Base-by-base conservation (phyloP, 495 filamentous ascomycete genomes). In the Trichoderma reesei region DNA sequence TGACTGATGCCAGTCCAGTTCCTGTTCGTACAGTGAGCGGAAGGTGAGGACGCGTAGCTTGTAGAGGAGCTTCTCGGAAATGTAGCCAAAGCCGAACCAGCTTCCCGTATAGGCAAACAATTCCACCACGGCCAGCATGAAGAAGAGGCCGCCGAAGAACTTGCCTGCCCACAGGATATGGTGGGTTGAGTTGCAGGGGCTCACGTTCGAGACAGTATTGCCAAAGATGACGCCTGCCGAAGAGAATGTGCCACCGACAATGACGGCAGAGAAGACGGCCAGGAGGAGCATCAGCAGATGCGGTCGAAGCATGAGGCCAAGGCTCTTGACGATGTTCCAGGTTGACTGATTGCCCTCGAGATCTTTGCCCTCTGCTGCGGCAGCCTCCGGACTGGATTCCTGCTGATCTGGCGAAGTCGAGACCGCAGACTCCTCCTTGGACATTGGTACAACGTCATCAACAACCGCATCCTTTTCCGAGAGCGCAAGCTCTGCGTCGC, bases 61-160 rank as follows among this genome's bases (percentile, higher is more conserved):
- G 48, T 74, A 72, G 26, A 83, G 67, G 26, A 79, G 65, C 60
- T 76, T 74, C 54, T 83, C 75, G 13, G 83, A 76, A 3, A 82
- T 75, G 56, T 77, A 70, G 13, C 81, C 79, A 65, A 82, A 83
- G 8, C 72, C 68, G 2, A 72, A 75, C 65, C 81, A 79, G 60
- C 76, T 78, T 61, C 73, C 62, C 3, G 71, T 73, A 66, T 83
- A 77, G 1, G 79, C 74, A 7, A 76, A 70, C 10, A 85, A 68
- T 59, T 76, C 82, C 10, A 77, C 69, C 4, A 82, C 70, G 16
- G 80, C 75, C 5, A 86, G 72, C 8, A 80, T 68, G 56, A 85
- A 83, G 68, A 85, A 85, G 67, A 84, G 76, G 0, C 83, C 69
- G 18, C 77, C 78, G 63, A 78, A 84, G 65, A 83, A 76, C 16